phyloP scores from a whole-genome alignment of 768 basidiomycete genomes.

The Hericium erinaceus region DNA sequence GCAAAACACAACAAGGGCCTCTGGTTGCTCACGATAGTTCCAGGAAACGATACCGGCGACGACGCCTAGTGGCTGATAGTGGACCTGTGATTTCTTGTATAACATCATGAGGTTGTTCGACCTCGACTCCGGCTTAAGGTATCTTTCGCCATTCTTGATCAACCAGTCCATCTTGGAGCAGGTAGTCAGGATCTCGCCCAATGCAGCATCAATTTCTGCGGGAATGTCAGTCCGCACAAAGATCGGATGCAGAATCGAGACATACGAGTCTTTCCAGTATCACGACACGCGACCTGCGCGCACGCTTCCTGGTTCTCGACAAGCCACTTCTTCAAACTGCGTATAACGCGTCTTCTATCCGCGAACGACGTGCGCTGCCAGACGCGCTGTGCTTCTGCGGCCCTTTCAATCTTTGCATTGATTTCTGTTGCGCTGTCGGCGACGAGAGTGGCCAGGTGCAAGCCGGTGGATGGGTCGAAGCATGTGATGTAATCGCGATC shows the following conservation, averaged over 20 bases:
- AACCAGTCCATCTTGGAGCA: conserved; percentile 93
- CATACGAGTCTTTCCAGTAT: conserved; percentile 92
- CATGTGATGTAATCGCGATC: conserved; percentile 73
- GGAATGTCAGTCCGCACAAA: neutral
- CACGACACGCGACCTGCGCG: conserved; percentile 81
- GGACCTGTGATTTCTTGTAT: conserved; percentile 70
- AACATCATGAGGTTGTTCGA: conserved; percentile 54
- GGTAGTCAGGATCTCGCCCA: conserved; percentile 93
- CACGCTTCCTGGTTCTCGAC: conserved; percentile 84
- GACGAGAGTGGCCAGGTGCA: conserved; percentile 69
- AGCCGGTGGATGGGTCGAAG: conserved; percentile 84
- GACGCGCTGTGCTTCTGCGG: conserved; percentile 54
- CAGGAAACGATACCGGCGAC: conserved; percentile 91
- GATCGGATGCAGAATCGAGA: conserved; percentile 9
- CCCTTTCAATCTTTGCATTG: conserved; percentile 54
- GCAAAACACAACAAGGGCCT: neutral
- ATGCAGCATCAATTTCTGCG: conserved; percentile 83
- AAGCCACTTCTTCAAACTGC: conserved; percentile 86
- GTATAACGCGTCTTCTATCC: conserved; percentile 72
- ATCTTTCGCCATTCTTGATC: conserved; percentile 74
- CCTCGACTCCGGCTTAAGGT: conserved; percentile 65
- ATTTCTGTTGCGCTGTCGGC: conserved; percentile 74
- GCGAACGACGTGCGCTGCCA: conserved; percentile 74
- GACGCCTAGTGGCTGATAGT: conserved; percentile 89
- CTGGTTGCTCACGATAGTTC: conserved; percentile 72